Evolutionary conservation across 208 protist genomes (phyloP).

Genomic region (Leishmania braziliensis): DNA sequence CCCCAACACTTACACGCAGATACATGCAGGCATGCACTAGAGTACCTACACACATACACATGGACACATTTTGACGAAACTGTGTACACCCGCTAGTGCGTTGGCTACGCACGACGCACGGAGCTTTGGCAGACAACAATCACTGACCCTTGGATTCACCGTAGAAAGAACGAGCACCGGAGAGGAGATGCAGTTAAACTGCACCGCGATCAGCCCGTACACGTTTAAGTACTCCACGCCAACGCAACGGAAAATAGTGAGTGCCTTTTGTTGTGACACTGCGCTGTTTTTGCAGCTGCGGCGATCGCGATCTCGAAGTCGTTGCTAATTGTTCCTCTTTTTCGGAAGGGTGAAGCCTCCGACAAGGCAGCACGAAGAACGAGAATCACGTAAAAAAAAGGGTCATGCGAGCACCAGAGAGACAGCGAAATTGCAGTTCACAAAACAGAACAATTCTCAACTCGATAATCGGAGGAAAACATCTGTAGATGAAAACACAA

Average conservation of each 20-base stretch:
- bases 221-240: background rate
- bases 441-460: slow-evolving; percentile 12
- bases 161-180: slow-evolving; percentile 5
- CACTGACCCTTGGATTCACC: background rate
- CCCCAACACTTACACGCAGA: background rate
- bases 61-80: background rate
- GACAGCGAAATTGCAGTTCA: slow-evolving; percentile 5
- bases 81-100: background rate
- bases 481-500: background rate
- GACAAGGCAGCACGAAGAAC: no score
- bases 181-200: slow-evolving; percentile 9
- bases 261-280: no score
- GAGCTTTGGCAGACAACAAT: background rate
- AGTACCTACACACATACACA: no score
- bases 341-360: background rate
- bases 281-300: no score
- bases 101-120: background rate
- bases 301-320: background rate
- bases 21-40: background rate
- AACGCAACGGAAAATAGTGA: background rate
- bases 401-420: background rate
- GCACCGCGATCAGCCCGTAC: background rate
- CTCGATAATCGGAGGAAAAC: slow-evolving; percentile 4
- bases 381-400: background rate
- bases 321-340: background rate